phyloP scores from a whole-genome alignment of 2,329 filamentous ascomycete genomes.

The Aaosphaeria pasadenensis region DNA sequence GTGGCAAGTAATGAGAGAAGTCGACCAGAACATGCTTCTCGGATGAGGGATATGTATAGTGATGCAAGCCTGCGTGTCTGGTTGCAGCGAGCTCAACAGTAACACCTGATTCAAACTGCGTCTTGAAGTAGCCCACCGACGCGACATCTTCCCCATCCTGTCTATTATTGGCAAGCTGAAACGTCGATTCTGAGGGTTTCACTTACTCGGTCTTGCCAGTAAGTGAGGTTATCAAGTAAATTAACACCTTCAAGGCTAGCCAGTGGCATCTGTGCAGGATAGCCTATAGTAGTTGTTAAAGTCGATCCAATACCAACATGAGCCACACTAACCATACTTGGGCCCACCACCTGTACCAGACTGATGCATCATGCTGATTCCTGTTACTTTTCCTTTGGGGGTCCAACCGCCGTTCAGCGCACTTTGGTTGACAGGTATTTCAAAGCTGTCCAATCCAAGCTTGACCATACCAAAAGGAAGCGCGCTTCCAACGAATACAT shows the following conservation, averaged over 20 bases:
- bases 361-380: constrained; percentile 39
- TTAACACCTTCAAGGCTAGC: constrained; percentile 41
- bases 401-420: constrained; percentile 42
- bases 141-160: constrained; percentile 30
- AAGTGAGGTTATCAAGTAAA: constrained; percentile 41
- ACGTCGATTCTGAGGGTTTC: neutral
- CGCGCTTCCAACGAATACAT: constrained; percentile 38
- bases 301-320: too few species aligned
- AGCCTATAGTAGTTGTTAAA: constrained; percentile 1
- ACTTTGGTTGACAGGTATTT: constrained; percentile 32
- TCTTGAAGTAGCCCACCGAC: constrained; percentile 36
- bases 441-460: constrained; percentile 39
- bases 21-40: constrained; percentile 47
- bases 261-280: constrained; percentile 42
- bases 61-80: constrained; percentile 36
- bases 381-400: constrained; percentile 38
- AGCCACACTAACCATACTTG: constrained; percentile 32
- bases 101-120: constrained; percentile 32
- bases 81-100: constrained; percentile 34
- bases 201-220: constrained; percentile 37
- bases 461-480: constrained; percentile 43
- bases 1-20: constrained; percentile 44
- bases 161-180: neutral
- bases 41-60: constrained; percentile 37
- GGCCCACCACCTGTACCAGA: constrained; percentile 35